A percentile compares a stretch with the other conserved stretches of the same genome.
phyloP scores from a whole-genome alignment of 2,329 filamentous ascomycete species.

The Conoideocrella luteorostrata region DNA sequence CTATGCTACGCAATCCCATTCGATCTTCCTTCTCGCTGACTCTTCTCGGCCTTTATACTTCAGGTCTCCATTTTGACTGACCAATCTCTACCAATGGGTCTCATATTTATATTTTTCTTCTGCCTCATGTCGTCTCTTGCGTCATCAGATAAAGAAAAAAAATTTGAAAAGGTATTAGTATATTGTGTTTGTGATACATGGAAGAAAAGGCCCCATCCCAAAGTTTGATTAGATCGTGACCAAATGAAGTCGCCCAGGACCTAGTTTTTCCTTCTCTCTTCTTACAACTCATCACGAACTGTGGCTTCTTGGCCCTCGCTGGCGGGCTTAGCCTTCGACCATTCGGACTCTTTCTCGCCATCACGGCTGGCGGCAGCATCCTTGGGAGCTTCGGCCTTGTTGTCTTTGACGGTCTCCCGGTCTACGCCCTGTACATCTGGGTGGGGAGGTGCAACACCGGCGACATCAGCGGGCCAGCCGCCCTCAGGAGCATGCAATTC shows the following conservation, averaged over 20 bases:
- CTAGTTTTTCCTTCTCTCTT: not conserved
- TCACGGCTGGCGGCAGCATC: slow-evolving; percentile 44
- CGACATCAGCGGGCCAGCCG: slow-evolving; percentile 30
- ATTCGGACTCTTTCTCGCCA: slow-evolving; percentile 52
- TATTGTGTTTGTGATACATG: too few species aligned
- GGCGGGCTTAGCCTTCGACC: slow-evolving; percentile 52
- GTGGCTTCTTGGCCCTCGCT: slow-evolving; percentile 57
- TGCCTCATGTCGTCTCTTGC: too few species aligned
- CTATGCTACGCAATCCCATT: too few species aligned
- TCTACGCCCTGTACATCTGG: slow-evolving; percentile 56
- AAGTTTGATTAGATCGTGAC: too few species aligned
- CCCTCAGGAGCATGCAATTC: slow-evolving; percentile 52
- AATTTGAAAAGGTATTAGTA: too few species aligned
- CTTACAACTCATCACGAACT: slow-evolving; percentile 31
- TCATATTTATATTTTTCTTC: not conserved
- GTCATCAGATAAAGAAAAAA: too few species aligned
- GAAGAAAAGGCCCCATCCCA: too few species aligned
- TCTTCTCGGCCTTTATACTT: too few species aligned
- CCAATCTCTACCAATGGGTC: not conserved
- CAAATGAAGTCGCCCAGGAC: too few species aligned
- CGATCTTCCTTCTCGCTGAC: too few species aligned
- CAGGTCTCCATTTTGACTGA: not conserved
- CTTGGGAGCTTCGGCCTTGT: slow-evolving; percentile 33
- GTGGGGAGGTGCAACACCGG: slow-evolving; percentile 49
- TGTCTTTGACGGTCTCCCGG: slow-evolving; percentile 46